These are phyloP conservation scores for Phytophthora meadii DNA, from an alignment of 352 stramenopile genomes.

Conservation along the genomic window DNA sequence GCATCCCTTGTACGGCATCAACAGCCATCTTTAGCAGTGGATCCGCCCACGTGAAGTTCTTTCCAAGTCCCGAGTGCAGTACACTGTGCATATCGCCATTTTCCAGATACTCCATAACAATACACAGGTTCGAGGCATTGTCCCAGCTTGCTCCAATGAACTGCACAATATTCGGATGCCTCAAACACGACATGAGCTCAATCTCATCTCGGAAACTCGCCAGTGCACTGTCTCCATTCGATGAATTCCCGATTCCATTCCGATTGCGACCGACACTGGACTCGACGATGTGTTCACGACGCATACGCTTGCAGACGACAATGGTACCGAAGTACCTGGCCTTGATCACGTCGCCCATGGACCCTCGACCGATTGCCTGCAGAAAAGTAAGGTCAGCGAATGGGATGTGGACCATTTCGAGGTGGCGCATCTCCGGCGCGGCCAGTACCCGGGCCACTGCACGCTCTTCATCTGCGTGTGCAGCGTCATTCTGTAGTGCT, in stretches of 20 bases:
- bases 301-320: conserved; percentile 90
- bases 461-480: conserved; percentile 73
- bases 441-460: conserved; percentile 74
- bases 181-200: conserved; percentile 85
- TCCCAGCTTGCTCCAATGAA: conserved; percentile 91
- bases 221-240: conserved; percentile 48
- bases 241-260: conserved; percentile 21
- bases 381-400: conserved; percentile 87
- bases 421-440: conserved; percentile 74
- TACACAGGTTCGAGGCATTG: conserved; percentile 89
- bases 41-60: conserved; percentile 86
- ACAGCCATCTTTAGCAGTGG: conserved; percentile 89
- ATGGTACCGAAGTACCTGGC: conserved; percentile 88
- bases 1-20: conserved; percentile 85
- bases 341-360: conserved; percentile 91
- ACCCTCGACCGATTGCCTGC: conserved; percentile 77
- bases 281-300: conserved; percentile 83
- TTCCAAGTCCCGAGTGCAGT: conserved; percentile 80
- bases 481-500: conserved; percentile 81
- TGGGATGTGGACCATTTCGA: conserved; percentile 84
- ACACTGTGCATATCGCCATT: conserved; percentile 90
- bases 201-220: conserved; percentile 88
- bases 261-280: conserved; percentile 24
- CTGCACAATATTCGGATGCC: conserved; percentile 90
- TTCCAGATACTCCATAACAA: conserved; percentile 92